Evolutionary conservation across 2,329 filamentous ascomycete genomes (phyloP).

Genomic region (Teratosphaeria viscida): DNA sequence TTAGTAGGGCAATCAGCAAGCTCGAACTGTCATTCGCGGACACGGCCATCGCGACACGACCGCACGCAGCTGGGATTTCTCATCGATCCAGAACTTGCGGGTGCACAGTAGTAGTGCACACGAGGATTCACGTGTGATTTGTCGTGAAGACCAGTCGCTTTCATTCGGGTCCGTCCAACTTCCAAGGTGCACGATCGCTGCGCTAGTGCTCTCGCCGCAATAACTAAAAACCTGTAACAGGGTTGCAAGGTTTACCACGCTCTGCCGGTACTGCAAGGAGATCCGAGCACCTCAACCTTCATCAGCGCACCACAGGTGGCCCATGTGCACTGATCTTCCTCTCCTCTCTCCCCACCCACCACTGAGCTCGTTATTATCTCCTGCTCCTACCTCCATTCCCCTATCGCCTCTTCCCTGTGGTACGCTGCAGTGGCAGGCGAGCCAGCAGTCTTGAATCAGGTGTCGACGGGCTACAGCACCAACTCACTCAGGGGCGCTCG

Average conservation of each 20-base stretch:
- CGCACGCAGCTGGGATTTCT: neutral
- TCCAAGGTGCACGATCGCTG: neutral
- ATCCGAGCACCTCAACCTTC: slow-evolving; percentile 5
- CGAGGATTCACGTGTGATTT: neutral
- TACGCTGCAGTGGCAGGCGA: neutral
- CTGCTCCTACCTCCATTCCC: neutral
- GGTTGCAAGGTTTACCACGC: slow-evolving; percentile 3
- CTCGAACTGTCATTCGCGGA: neutral
- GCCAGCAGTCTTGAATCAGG: neutral
- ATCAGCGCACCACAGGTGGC: neutral
- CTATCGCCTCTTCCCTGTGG: neutral
- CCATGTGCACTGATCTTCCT: neutral
- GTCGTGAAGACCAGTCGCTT: neutral
- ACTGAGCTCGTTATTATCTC: neutral
- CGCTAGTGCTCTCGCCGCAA: neutral
- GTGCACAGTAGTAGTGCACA: neutral
- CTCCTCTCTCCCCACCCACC: neutral
- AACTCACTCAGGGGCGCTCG: neutral
- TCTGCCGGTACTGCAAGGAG: slow-evolving; percentile 2
- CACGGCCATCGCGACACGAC: neutral
- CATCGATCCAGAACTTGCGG: neutral
- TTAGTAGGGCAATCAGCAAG: neutral
- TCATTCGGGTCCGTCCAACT: neutral
- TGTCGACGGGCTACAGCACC: neutral
- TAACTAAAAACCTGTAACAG: neutral